These are phyloP conservation scores for Golubevia pallescens DNA, from an alignment of 1,284 basidiomycete species.

Conservation along the genomic window DNA sequence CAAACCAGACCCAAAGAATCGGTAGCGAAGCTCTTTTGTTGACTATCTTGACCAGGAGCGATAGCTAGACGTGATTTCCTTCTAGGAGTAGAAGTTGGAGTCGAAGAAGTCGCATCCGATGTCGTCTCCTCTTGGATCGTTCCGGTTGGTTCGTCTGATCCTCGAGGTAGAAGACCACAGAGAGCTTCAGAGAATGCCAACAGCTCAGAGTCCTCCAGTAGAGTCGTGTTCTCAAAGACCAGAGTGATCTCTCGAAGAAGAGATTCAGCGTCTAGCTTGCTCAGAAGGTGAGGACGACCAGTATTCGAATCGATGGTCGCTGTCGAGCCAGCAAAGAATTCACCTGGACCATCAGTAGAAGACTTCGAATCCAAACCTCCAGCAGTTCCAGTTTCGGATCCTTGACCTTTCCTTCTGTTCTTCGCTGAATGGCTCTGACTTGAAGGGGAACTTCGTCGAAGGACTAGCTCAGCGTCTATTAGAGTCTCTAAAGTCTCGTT, in stretches of 20 bases:
- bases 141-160: neutral
- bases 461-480: neutral
- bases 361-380: neutral
- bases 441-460: neutral
- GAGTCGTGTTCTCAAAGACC: slow-evolving; percentile 39
- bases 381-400: neutral
- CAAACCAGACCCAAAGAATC: slow-evolving; percentile 24
- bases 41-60: neutral
- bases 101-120: neutral
- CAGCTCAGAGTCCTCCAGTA: slow-evolving; percentile 33
- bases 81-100: neutral
- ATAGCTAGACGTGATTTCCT: neutral
- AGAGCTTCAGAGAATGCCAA: slow-evolving; percentile 33
- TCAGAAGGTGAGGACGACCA: neutral
- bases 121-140: neutral
- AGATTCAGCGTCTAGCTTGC: neutral
- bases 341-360: neutral
- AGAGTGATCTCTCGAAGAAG: slow-evolving; percentile 23
- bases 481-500: slow-evolving; percentile 28
- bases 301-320: neutral
- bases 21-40: neutral
- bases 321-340: neutral
- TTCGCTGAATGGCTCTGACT: neutral
- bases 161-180: slow-evolving; percentile 17
- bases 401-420: neutral